phyloP scores from a whole-genome alignment of 2,329 filamentous ascomycete genomes.

The Neopestalotiopsis clavispora region DNA sequence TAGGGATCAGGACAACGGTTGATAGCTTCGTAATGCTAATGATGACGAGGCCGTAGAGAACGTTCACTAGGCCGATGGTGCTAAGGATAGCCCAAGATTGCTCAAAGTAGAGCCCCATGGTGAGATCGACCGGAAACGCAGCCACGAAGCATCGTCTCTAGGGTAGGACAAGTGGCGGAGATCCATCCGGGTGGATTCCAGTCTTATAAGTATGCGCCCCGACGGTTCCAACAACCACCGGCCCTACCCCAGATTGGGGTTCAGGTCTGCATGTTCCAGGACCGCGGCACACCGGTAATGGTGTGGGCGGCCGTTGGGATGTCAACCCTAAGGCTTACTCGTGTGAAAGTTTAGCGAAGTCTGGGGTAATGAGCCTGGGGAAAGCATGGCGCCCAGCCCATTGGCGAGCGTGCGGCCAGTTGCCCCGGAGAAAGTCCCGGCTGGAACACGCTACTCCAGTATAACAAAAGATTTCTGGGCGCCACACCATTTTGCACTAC shows the following conservation, averaged over 20 bases:
- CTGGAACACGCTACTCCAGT: no score
- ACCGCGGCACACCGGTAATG: not conserved
- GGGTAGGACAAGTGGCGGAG: not conserved
- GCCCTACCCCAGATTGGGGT: not conserved
- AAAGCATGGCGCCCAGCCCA: no score
- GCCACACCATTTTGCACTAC: no score
- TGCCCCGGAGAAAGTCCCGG: no score
- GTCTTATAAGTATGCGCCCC: not conserved
- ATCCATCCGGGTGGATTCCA: not conserved
- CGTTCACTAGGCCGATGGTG: constrained; percentile 45
- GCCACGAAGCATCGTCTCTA: not conserved
- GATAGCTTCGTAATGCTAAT: constrained; percentile 45
- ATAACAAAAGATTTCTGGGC: no score
- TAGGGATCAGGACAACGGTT: constrained; percentile 42
- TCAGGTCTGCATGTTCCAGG: not conserved
- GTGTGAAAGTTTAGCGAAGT: not conserved
- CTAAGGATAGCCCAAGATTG: constrained; percentile 50
- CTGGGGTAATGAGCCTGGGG: not conserved
- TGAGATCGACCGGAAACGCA: not conserved
- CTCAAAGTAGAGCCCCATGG: constrained; percentile 42
- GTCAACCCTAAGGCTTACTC: not conserved
- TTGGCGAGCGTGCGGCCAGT: no score
- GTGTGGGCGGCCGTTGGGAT: no score
- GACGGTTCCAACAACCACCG: not conserved
- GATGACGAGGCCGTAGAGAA: constrained; percentile 43